Base-by-base conservation (phyloP, 2,329 filamentous ascomycete species). In the Colletotrichum paranaense region DNA sequence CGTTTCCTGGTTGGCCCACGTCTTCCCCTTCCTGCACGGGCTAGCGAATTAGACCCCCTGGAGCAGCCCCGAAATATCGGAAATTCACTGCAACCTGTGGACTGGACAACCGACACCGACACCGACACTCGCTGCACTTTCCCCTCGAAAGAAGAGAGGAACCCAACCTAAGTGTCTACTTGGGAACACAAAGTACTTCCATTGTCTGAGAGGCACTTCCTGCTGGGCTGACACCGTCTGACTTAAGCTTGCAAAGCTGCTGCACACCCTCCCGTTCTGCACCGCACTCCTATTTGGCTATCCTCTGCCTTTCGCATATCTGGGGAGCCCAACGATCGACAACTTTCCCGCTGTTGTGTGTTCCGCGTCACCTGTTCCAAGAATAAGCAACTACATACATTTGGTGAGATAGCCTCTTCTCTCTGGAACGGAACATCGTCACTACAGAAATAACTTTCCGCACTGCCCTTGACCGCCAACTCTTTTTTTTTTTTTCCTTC, bases 91-190 rank as follows among this genome's bases (percentile, higher is more conserved):
- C 49, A 68, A 67, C 68, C 70, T 58, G 67, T 62, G 60, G 69
- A 72, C 69, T 69, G 66, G 70, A 70, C 70, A 73, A 73, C 70
- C 70, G 70, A 70, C 70, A 73, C 70, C 70, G 66, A 70, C 70
- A 68, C 65, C 52, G 38, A 68, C n/a, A 49, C 32, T 56, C 7
- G 30, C 30, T 24, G 62, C 46, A 65, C 52, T 26, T 12, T 28
- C 30, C 57, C 35, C 35, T 42, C 35, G 38, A 42, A 42, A 42
- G 38, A 42, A 42, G 38, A 42, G 38, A 42, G 38, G 38, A 42
- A 42, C 38, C 38, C 38, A 19, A 42, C 38, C 16, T 42, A 42
- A 14, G 35, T 42, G 35, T 16, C 35, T 42, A 16, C 38, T 19
- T 42, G 16, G 14, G 38, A 42, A 42, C 19, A 42, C 38, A 42